Evolutionary conservation across 352 stramenopile genomes (phyloP).

Genomic region (Pythium chondricola): DNA sequence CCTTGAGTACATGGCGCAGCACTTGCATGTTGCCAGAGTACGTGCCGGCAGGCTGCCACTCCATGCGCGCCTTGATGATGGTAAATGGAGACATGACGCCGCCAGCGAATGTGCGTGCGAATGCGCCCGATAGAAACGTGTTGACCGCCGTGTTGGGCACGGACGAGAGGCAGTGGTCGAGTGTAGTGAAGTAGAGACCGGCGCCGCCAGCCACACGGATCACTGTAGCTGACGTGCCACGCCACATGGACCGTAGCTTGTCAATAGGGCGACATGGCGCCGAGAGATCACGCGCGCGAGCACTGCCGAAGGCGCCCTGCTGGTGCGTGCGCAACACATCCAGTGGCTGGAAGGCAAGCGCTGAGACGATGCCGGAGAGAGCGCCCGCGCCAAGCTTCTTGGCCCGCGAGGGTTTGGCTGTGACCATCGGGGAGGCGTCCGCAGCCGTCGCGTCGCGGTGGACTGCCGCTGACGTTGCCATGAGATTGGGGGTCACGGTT

Average conservation of each 20-base stretch:
- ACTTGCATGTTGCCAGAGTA: conserved; percentile 60
- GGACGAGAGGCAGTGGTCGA: conserved; percentile 58
- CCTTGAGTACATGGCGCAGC: conserved; percentile 51
- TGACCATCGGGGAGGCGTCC: background rate
- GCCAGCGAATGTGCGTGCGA: conserved; percentile 80
- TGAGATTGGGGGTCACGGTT: background rate
- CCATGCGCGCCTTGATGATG: conserved; percentile 84
- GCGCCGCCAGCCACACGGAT: conserved; percentile 75
- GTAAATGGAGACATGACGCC: conserved; percentile 79
- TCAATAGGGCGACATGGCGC: conserved; percentile 5
- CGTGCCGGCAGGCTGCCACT: conserved; percentile 62
- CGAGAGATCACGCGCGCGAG: background rate
- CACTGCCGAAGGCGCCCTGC: conserved; percentile 63
- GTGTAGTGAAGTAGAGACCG: conserved; percentile 79
- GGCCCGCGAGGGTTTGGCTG: conserved; percentile 30
- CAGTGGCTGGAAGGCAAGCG: conserved; percentile 79
- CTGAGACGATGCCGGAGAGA: conserved; percentile 71
- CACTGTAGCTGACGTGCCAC: conserved; percentile 74
- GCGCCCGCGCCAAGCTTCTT: conserved; percentile 70
- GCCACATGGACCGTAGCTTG: conserved; percentile 70
- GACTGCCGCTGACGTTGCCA: background rate
- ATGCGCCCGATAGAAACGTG: conserved; percentile 76
- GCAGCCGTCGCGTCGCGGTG: conserved; percentile 16
- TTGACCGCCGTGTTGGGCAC: conserved; percentile 53
- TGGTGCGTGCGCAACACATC: conserved; percentile 83